Percentiles rank a stretch among this genome's conserved stretches.
Conservation (phyloP, 73 alveolate species). For the Tetrahymena malaccensis region DNA sequence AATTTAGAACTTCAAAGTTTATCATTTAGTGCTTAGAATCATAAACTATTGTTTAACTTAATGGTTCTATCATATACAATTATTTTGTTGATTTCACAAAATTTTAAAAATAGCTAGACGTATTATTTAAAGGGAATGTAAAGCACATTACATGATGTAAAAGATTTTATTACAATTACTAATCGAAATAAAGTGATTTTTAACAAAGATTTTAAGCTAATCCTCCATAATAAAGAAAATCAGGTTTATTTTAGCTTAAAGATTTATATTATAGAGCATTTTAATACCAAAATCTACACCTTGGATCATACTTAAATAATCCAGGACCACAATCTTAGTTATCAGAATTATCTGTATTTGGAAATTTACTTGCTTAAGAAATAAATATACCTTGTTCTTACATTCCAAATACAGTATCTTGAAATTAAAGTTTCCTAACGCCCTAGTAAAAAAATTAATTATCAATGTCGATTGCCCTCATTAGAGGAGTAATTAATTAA, state of each 20-base stretch:
- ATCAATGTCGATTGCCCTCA: neutral
- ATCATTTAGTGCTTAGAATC: neutral
- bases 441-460: neutral
- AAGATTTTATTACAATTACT: neutral
- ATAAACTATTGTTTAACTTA: neutral
- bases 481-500: neutral
- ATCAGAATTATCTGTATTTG: neutral
- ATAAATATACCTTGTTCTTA: neutral
- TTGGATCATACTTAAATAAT: neutral
- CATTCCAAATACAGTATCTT: neutral
- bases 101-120: neutral
- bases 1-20: neutral
- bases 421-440: neutral
- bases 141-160: neutral
- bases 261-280: neutral
- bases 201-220: neutral
- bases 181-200: neutral
- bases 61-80: neutral
- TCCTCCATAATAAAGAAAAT: neutral
- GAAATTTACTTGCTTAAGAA: neutral
- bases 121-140: neutral
- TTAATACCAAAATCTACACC: neutral
- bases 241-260: neutral
- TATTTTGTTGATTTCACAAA: neutral
- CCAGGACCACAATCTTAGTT: neutral